Evolutionary conservation across 192 early-diverging fungal species (phyloP), one percentile per base, ranked within the genome.

Genomic region (Backusella liffmaniae): DNA sequence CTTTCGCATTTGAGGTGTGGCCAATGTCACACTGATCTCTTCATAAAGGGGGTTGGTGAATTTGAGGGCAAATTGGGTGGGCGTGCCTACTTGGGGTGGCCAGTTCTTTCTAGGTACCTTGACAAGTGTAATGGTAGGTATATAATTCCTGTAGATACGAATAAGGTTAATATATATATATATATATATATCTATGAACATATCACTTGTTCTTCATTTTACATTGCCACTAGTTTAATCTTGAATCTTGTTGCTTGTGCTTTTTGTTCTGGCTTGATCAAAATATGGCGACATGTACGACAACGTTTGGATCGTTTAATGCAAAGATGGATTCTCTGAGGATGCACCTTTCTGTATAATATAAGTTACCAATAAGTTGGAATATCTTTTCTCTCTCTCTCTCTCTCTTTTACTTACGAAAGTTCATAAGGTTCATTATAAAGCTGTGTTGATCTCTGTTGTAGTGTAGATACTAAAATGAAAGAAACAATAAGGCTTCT

Each of bases 191-290:
- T 9, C 46, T 62, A 32, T 32, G 32, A 3, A 32, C 5, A 56
- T 36, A 80, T 23, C 10, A 44, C 32, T 68, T 12, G 26, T 62
- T 62, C 41, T 15, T 39, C 37, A 9, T 39, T 49, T 81, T 84
- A 92, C 93, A 92, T 86, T 0, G 95, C 96, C 70, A 95, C 89
- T 56, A 94, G 86, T 79, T 95, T 94, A 83, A 98, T 95, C 78
- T 93, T 95, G 87, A 96, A 98, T 67, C 90, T 84, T 1, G 92
- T 94, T 6, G 89, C 86, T 73, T 96, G 94, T 1, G 95, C 94
- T 77, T 96, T 97, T 79, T 92, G 91, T 73, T 97, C 95, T 0
- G 97, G 96, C 78, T 97, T 97, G 72, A 96, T 91, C 23, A 98
- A 84, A 49, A 97, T 92, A 78, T 96, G 92, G 42, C 94, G 90